Evolutionary conservation across 371 early-diverging fungal species (phyloP), one percentile per base, ranked within the genome.

Genomic region (Chytridiales sp.): DNA sequence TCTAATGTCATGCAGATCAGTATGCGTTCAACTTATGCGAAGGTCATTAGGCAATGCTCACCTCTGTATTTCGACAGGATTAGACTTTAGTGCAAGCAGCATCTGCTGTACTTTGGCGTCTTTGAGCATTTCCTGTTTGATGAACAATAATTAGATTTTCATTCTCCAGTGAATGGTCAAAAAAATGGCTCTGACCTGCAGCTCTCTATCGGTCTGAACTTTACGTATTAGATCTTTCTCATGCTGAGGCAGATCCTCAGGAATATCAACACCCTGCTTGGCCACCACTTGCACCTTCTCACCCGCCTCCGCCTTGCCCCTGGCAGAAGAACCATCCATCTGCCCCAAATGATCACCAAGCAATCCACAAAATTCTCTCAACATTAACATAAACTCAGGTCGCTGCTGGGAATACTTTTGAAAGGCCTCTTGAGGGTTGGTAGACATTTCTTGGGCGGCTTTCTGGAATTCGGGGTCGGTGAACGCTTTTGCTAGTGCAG

Each of bases 311-410:
- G 50, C 66, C n/a, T n/a, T n/a, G n/a, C n/a, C n/a, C n/a, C n/a
- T n/a, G n/a, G n/a, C n/a, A n/a, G n/a, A n/a, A n/a, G n/a, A n/a
- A n/a, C n/a, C n/a, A 21, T 31, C 51, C 72, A 68, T 55, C 6
- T 29, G 32, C 34, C 48, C 61, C 42, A 72, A 47, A 22, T 60
- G 59, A 24, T 63, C 66, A 1, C 68, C 72, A 1, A 72, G 40
- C 35, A 68, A 6, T 30, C 68, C 72, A 4, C 66, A 61, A 53
- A 67, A 68, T 49, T 65, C 66, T 24, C 65, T 31, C 42, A 72
- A 30, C 3, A 68, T 68, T 42, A 44, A 39, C 46, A 72, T 40
- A 3, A 67, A 34, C 32, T 72, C 66, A 3, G 67, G 68, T 5
- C 72, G 35, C 32, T 44, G 32, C 38, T 32, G n/a, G 3, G 68